Base-by-base conservation (phyloP, 805 yeast species). In the Starmerella stigmatis region DNA sequence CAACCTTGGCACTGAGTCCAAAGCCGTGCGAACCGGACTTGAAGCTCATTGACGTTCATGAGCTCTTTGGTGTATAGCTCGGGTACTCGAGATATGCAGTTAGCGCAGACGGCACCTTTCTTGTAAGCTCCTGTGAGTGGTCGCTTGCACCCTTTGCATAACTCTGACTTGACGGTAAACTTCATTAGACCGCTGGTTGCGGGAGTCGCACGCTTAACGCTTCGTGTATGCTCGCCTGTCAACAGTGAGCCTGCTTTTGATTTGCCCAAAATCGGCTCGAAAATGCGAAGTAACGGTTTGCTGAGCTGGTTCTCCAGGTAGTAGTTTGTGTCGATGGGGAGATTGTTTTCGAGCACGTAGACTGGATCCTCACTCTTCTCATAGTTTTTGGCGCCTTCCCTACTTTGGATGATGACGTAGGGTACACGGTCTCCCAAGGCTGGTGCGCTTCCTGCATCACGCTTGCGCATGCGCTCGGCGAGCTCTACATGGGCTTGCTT, bases 1-100 rank as follows among this genome's bases (percentile, higher is more conserved):
- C 98, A 92, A 48, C 96, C 70, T 66, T 92, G 99, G 62, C 99
- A 94, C 60, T 92, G 94, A 0, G 97, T 89, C 99, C 99, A 92
- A 51, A 92, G 66, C 52, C 94, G 70, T 3, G 94, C 79, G 57
- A 86, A 92, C 55, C 81, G 79, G 48, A 76, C 74, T 60, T 92
- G 95, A 48, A 89, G 65, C 34, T 76, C 78, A 60, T 86, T 81
- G 71, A 88, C 78, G 48, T 76, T 79, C 3, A 83, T 80, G 38
- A 92, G 65, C 10, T 92, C 86, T 47, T 78, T 76, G n/a, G 86
- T 78, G 58, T 86, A 92, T 21, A 88, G 62, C 54, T 76, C 81
- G 2, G 92, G 86, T 0, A 89, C 83, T 51, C 73, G 74, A 23
- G 70, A 65, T 8, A 44, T 11, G 67, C 99, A 92, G 56, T 83